Evolutionary conservation across 2,329 filamentous ascomycete species (phyloP), one percentile per base, ranked within the genome.

Genomic region (Cladophialophora bantiana): DNA sequence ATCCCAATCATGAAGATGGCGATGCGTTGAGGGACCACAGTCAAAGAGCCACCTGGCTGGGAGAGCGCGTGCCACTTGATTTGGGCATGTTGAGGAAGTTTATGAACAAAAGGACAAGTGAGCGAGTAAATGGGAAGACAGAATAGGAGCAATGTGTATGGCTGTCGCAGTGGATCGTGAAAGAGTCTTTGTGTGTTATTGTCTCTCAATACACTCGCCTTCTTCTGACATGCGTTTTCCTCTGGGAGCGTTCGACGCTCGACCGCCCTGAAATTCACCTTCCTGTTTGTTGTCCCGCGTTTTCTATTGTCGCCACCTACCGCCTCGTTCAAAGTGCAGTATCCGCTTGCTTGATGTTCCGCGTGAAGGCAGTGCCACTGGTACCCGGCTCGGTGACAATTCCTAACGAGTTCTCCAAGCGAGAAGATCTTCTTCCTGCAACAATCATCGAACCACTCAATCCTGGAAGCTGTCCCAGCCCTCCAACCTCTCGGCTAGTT

Each of bases 1-100:
- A 97, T 77, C 93, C 93, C 0, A 97, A 97, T 74, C 93, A 90
- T 0, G 70, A 72, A 7, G 83, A 85, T n/a, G 84, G 88, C 48
- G 82, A 85, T 61, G 75, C 81, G 54, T 78, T 65, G 74, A 82
- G 65, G 79, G 85, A 54, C 79, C 82, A 73, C 78, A 83, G 73
- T 79, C 80, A 32, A 66, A 74, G 79, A 26, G 81, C 81, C 69
- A 77, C 76, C 12, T 83, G 81, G 80, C 68, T 82, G 70, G 80
- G 81, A 4, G 79, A 82, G n/a, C 72, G 74, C n/a, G 74, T 82
- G 60, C 80, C 80, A 31, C 72, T 83, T 70, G 80, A 82, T 74
- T 68, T 81, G 69, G 71, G 75, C 36, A 0, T 79, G 2, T 79
- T 82, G 34, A 78, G 77, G 53, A 63, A 57, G 32, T 53, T 67